phyloP scores from a whole-genome alignment of 1,139 yeast genomes.

The Casaregolazyma lundiana region DNA sequence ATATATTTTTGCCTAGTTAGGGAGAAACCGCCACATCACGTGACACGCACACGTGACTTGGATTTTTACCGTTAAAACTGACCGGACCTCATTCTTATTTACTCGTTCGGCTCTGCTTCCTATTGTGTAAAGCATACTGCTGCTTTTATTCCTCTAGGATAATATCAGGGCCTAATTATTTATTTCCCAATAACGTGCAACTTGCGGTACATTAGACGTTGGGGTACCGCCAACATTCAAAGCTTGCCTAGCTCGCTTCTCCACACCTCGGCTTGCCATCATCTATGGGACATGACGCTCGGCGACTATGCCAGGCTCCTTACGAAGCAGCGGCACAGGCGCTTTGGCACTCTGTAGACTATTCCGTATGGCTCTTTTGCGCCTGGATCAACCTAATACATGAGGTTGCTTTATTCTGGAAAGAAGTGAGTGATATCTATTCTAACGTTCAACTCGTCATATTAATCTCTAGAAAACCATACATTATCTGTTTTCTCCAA shows the following conservation, averaged over 20 bases:
- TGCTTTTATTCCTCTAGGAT: not conserved
- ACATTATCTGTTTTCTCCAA: slow-evolving; percentile 18
- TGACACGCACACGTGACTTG: too few relatives aligned
- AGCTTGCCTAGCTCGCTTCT: too few relatives aligned
- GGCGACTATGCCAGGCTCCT: not conserved
- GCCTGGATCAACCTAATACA: slow-evolving; percentile 24
- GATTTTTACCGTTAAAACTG: too few relatives aligned
- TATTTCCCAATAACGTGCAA: too few relatives aligned
- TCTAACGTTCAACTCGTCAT: not conserved
- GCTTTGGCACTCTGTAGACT: slow-evolving; percentile 10
- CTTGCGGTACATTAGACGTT: too few relatives aligned
- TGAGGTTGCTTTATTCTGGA: slow-evolving; percentile 29
- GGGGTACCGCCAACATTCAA: too few relatives aligned
- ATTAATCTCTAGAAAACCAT: slow-evolving; percentile 16
- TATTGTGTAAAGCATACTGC: not conserved
- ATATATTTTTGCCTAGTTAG: not conserved
- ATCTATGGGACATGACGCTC: not conserved
- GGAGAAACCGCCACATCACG: too few relatives aligned
- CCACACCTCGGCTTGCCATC: not conserved
- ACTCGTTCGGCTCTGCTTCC: too few relatives aligned
- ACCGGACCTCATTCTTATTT: too few relatives aligned
- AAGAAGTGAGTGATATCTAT: slow-evolving; percentile 16
- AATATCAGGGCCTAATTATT: too few relatives aligned
- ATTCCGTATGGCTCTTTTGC: slow-evolving; percentile 20
- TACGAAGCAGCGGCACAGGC: slow-evolving; percentile 2